Evolutionary conservation across 2,329 filamentous ascomycete genomes (phyloP).

Genomic region (Monilinia fructigena): DNA sequence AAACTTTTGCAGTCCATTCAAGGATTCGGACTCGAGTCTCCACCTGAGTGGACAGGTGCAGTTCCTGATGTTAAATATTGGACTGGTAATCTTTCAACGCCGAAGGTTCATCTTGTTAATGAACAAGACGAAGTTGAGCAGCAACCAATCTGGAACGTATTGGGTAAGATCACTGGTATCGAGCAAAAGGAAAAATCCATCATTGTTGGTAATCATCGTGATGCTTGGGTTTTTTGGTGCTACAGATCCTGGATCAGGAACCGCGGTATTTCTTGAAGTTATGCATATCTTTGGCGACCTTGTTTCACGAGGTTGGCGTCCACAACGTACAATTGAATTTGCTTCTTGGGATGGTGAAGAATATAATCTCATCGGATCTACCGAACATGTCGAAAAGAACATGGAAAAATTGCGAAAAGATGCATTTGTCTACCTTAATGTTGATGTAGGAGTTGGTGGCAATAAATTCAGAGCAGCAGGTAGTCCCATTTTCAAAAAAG

Average conservation of each 20-base stretch:
- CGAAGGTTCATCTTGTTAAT: constrained; percentile 79
- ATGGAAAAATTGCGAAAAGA: constrained; percentile 69
- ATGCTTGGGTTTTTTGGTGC: constrained; percentile 91
- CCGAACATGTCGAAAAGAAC: constrained; percentile 89
- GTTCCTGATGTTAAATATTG: constrained; percentile 82
- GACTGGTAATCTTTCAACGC: constrained; percentile 74
- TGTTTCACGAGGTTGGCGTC: constrained; percentile 76
- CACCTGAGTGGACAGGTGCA: constrained; percentile 71
- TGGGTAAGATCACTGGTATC: constrained; percentile 78
- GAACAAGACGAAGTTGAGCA: constrained; percentile 78
- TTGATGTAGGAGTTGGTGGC: constrained; percentile 80
- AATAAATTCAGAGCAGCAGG: constrained; percentile 72
- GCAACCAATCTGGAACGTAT: constrained; percentile 89
- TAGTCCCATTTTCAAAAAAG: constrained; percentile 74
- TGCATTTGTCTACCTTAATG: constrained; percentile 85
- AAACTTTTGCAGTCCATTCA: constrained; percentile 72
- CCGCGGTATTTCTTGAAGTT: constrained; percentile 87
- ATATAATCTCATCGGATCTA: constrained; percentile 92
- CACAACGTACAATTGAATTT: constrained; percentile 92
- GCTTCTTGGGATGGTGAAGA: constrained; percentile 94
- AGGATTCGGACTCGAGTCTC: constrained; percentile 69
- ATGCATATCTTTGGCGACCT: constrained; percentile 81
- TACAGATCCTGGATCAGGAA: constrained; percentile 81
- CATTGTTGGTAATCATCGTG: constrained; percentile 89
- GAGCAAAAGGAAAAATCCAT: constrained; percentile 82